Base-by-base conservation (phyloP, 2,329 filamentous ascomycete genomes). In the Diaporthe caulivora region DNA sequence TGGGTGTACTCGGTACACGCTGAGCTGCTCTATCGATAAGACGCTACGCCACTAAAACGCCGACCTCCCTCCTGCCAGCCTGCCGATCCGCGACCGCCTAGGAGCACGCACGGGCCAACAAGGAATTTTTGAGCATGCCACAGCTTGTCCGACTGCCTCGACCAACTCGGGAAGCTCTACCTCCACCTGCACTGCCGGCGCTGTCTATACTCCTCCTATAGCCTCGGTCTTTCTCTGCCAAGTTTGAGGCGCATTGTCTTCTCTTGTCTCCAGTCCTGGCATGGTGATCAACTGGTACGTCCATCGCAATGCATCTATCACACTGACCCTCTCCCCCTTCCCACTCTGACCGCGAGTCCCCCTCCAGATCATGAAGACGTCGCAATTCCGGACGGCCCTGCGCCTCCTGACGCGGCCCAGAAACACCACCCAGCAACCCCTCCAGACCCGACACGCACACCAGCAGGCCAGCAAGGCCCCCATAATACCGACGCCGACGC, bases 401-500 rank as follows among this genome's bases (percentile, higher is more conserved):
- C 74, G 78, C 75, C 76, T 78, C 67, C 72, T 80, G 53, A 74
- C 82, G 75, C 78, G 77, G 75, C 79, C 82, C 76, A 78, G 75
- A 77, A 76, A 78, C 77, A 75, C 78, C 42, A 74, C 77, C 55
- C 78, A 79, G 73, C 78, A 80, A 62, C 74, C 76, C 62, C 76
- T 78, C 40, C 85, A 87, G 76, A 79, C 81, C 74, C 80, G 86
- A 82, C 85, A 83, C 79, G 81, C 86, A 51, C 84, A 87, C 79
- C 84, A 83, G 79, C 82, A 83, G 74, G 78, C 82, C 47, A 75
- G 81, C 55, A 78, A 81, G 9, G 62, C 24, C 34, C 74, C 60
- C 13, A 58, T 62, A 53, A 84, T 90, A 42, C 95, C 95, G 3
- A 80, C 87, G 31, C 93, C 95, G 0, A 97, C 93, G 49, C 94